Conservation (phyloP, 176 grass and related monocot genomes). For the Triticum monococcum region DNA sequence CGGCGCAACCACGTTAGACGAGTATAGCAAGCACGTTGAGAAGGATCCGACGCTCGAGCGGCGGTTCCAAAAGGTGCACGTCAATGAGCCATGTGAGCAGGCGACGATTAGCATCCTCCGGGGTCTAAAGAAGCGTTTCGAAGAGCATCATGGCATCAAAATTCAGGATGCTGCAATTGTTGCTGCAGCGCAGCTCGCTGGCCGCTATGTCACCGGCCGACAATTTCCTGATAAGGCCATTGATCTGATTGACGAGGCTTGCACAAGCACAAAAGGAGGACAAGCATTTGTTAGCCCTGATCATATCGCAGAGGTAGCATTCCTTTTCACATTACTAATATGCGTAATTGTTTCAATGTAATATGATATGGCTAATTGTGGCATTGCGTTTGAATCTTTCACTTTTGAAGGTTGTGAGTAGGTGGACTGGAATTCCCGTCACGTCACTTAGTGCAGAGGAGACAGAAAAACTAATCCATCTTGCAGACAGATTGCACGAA, state of each 20-base stretch:
- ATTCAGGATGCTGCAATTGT: slow-evolving; percentile 2
- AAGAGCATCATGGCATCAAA: neutral
- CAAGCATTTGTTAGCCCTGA: neutral
- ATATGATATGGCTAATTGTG: neutral
- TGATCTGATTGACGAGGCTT: slow-evolving; percentile 72
- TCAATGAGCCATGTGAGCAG: neutral
- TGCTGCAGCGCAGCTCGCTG: neutral
- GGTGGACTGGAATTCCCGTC: slow-evolving; percentile 27
- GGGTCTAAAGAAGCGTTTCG: neutral
- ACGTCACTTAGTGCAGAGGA: slow-evolving; percentile 2
- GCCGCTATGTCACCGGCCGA: neutral
- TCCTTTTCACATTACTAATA: neutral
- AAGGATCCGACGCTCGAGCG: neutral
- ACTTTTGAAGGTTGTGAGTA: neutral
- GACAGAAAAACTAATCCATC: slow-evolving; percentile 17
- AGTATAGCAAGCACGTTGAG: neutral
- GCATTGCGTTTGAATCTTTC: neutral
- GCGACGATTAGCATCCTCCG: neutral
- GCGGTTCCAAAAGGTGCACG: neutral
- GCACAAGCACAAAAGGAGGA: neutral
- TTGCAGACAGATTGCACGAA: slow-evolving; percentile 33
- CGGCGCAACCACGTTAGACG: neutral
- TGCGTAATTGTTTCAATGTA: neutral
- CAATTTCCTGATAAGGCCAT: slow-evolving; percentile 90
- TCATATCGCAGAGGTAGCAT: neutral